Base-by-base conservation (phyloP, 2,329 filamentous ascomycete species). In the Ceratocystis colombiana region DNA sequence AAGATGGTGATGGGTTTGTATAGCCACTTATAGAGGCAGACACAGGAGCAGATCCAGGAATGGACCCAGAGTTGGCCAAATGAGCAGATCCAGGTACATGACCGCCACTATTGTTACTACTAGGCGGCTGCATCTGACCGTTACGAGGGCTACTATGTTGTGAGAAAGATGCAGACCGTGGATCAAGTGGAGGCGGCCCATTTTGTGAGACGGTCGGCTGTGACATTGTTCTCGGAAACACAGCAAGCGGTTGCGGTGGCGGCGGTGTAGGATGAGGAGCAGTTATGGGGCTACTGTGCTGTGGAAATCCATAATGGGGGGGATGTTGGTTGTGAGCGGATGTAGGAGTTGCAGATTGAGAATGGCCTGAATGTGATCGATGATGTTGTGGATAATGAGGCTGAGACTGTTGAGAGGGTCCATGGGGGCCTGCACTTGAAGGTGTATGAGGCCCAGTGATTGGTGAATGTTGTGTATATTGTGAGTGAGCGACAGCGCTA, bases 301-400 rank as follows among this genome's bases (percentile, higher is more conserved):
- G 73, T 82, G 33, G 80, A 77, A 65, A 76, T 73, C 62, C 64
- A 41, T 68, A 66, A 22, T 66, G 64, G 5, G 64, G 25, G 12
- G 61, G 78, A 59, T 80, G 80, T 73, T 85, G 83, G 71, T 80
- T 82, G 61, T 85, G 83, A 17, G 83, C 80, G 48, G 83, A 85
- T 5, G 82, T 84, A n/a, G 83, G 83, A 45, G 84, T 86, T 10
- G 82, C 76, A 30, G 79, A 80, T 22, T 68, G 64, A 12, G 84
- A 85, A 66, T 85, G 81, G 5, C 79, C 76, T 25, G 84, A 86
- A 66, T 81, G 81, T 53, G 84, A 83, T 70, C 82, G 75, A 68
- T 79, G 78, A 66, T 80, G 75, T 4, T 73, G 64, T 61, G 73
- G 74, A n/a, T 73, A 70, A 8, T 73, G 69, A 62, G 76, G 72